Evolutionary conservation across 2,329 filamentous ascomycete species (phyloP).

Genomic region (Alternaria solani): DNA sequence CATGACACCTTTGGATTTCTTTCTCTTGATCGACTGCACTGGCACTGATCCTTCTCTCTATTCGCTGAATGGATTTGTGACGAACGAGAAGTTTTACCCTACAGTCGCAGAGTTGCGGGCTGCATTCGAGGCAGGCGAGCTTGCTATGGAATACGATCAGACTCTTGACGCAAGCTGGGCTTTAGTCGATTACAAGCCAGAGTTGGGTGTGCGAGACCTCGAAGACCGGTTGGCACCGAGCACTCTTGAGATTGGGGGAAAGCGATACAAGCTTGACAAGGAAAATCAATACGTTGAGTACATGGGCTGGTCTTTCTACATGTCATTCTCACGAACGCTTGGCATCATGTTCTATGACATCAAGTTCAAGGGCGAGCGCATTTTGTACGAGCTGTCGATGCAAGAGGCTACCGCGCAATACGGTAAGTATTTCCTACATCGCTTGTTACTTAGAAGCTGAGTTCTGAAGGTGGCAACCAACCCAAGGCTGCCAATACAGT

Average conservation of each 20-base stretch:
- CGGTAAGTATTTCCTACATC: slow-evolving; percentile 31
- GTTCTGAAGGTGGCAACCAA: slow-evolving; percentile 5
- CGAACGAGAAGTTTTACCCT: slow-evolving; percentile 62
- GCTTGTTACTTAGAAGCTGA: background rate
- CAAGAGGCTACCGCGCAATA: slow-evolving; percentile 66
- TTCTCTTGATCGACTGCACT: slow-evolving; percentile 54
- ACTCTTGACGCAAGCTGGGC: slow-evolving; percentile 59
- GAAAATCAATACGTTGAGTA: slow-evolving; percentile 57
- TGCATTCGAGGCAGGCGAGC: slow-evolving; percentile 55
- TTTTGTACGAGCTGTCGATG: slow-evolving; percentile 65
- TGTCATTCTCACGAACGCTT: slow-evolving; percentile 58
- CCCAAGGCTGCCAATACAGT: slow-evolving; percentile 10
- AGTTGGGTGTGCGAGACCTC: slow-evolving; percentile 37
- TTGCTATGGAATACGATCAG: slow-evolving; percentile 55
- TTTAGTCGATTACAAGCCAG: slow-evolving; percentile 51
- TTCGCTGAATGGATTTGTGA: slow-evolving; percentile 55
- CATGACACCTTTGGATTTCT: slow-evolving; percentile 58
- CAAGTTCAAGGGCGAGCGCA: slow-evolving; percentile 61
- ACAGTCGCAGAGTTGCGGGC: slow-evolving; percentile 58
- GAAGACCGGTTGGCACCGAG: slow-evolving; percentile 55
- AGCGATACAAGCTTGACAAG: slow-evolving; percentile 54
- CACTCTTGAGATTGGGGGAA: slow-evolving; percentile 52
- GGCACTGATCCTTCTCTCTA: slow-evolving; percentile 57
- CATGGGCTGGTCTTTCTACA: slow-evolving; percentile 62
- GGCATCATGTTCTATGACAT: slow-evolving; percentile 64